These are phyloP conservation scores for Rhodamnia argentea DNA, from an alignment of 345 rosid species.

Conservation along the genomic window DNA sequence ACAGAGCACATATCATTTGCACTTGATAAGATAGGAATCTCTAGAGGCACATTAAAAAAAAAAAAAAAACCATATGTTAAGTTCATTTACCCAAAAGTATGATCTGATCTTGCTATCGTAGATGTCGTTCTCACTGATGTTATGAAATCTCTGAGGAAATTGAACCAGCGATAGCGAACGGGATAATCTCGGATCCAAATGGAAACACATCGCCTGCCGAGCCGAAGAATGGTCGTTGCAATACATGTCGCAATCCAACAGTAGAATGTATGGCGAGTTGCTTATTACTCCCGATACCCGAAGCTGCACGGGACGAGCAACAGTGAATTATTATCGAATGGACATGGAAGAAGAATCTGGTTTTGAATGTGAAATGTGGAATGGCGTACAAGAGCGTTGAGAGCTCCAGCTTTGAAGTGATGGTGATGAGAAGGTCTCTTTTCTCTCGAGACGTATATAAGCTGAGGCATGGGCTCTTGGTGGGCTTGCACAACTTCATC, in stretches of 20 bases:
- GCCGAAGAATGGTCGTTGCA: constrained; percentile 36
- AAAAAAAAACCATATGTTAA: no score
- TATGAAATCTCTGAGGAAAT: constrained; percentile 30
- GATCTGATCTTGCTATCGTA: constrained; percentile 24
- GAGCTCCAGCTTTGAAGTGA: constrained; percentile 47
- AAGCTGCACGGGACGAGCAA: constrained; percentile 12
- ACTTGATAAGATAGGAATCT: no score
- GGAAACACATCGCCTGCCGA: constrained; percentile 34
- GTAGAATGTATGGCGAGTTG: constrained; percentile 30
- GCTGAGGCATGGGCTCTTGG: constrained; percentile 12
- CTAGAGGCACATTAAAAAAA: no score
- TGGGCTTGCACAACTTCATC: not conserved
- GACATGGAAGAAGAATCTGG: not conserved
- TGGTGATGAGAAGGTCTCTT: constrained; percentile 25
- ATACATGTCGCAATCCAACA: constrained; percentile 42
- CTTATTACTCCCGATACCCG: constrained; percentile 33
- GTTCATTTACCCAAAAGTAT: constrained; percentile 11
- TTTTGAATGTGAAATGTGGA: not conserved
- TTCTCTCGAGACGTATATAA: constrained; percentile 38
- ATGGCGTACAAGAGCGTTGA: constrained; percentile 32
- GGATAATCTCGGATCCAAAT: constrained; percentile 19
- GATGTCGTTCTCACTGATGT: constrained; percentile 25
- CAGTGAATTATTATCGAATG: not conserved
- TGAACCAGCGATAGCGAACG: constrained; percentile 21
- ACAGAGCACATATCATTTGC: not conserved